Evolutionary conservation across 163 green algal species (phyloP).

Genomic region (Scenedesmus sp.): DNA sequence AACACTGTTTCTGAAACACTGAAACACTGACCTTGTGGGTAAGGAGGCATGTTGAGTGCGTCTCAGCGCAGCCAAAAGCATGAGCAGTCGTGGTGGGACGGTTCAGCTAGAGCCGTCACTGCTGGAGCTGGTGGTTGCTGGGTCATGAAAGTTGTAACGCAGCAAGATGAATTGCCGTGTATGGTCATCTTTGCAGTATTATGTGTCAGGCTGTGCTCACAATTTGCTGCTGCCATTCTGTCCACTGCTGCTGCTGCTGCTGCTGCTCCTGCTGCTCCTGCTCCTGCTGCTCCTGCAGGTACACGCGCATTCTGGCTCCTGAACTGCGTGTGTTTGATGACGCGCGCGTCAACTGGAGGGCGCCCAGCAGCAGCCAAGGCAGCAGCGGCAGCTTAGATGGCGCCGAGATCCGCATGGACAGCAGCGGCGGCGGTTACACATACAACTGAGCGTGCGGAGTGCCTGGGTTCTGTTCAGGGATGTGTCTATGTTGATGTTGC

Average conservation of each 20-base stretch:
- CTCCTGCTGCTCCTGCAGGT: constrained; percentile 59
- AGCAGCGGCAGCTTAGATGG: constrained; percentile 21
- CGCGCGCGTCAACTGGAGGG: constrained; percentile 72
- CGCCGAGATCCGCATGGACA: background rate
- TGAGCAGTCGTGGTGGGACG: too few relatives aligned
- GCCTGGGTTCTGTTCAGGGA: background rate
- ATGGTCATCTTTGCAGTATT: too few relatives aligned
- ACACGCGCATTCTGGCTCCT: constrained; percentile 87
- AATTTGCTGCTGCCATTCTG: too few relatives aligned
- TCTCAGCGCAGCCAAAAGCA: too few relatives aligned
- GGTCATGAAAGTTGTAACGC: too few relatives aligned
- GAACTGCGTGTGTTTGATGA: constrained; percentile 86
- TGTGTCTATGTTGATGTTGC: background rate
- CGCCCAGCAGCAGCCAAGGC: background rate
- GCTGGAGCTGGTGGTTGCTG: too few relatives aligned
- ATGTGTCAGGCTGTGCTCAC: too few relatives aligned
- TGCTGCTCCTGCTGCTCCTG: background rate
- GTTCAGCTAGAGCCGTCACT: too few relatives aligned
- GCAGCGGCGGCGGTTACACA: background rate
- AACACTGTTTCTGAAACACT: too few relatives aligned
- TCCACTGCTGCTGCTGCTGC: background rate
- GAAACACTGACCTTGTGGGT: too few relatives aligned
- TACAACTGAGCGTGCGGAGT: background rate
- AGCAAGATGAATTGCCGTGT: too few relatives aligned
- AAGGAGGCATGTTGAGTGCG: too few relatives aligned